Base-by-base conservation (phyloP, 306 rosid species). In the Inga leiocalycina region DNA sequence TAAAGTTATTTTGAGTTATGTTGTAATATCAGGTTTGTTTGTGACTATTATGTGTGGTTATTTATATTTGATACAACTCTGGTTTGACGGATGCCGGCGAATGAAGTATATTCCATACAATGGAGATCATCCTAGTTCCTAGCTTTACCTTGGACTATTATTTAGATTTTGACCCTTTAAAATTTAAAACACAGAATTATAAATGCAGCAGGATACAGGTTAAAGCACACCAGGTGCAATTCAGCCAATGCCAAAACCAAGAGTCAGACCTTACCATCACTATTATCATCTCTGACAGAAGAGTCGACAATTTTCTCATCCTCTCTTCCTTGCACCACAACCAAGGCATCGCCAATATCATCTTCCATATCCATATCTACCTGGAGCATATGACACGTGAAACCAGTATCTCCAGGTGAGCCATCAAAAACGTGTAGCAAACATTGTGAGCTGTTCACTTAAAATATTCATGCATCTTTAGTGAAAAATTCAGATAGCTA, bases 331-430 rank as follows among this genome's bases (percentile, higher is more conserved):
- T 81, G 90, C 57, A 71, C 87, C 72, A 80, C 89, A 74, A 88
- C 82, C 10, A 80, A 57, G 64, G 78, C 65, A 54, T 80, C 93
- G 62, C 84, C 91, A 75, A 81, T 12, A 84, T 89, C 97, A 75
- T 94, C 99, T 79, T 90, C 99, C 97, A 91, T 94, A 83, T 92
- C 97, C 98, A 96, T 96, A 90, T 96, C 99, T 77, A 96, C 98
- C 99, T 96, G 90, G 81, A 78, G 86, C 75, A 89, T 32, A 68
- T 70, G 62, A 24, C 79, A 85, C 27, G 59, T 43, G 56, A 77
- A 81, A 78, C 77, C 66, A 69, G 43, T 54, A 80, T 81, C 76
- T 69, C 27, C 73, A 78, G 51, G 52, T 27, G 16, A 52, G 37
- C 54, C 7, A 8, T 49, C 13, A 20, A 69, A 72, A 44, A 49